phyloP scores from a whole-genome alignment of 306 rosid genomes.

The Begonia masoniana region DNA sequence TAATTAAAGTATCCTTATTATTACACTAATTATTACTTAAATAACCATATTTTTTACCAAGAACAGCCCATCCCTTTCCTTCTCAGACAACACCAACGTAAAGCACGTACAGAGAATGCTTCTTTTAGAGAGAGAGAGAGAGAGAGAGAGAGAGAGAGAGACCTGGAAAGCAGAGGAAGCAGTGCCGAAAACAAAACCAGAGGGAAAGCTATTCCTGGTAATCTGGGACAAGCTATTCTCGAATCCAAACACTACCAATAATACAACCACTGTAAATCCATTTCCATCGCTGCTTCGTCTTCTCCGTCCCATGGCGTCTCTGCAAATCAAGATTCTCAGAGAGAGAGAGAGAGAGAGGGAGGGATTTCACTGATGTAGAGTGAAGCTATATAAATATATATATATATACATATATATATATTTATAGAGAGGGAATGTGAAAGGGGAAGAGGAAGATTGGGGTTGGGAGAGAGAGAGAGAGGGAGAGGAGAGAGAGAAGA shows the following conservation, averaged over 20 bases:
- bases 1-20: too few relatives aligned
- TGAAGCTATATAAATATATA: background rate
- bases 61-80: too few relatives aligned
- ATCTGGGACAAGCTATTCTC: conserved; percentile 33
- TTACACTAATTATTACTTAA: too few relatives aligned
- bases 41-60: too few relatives aligned
- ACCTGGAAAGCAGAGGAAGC: conserved; percentile 92
- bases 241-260: conserved; percentile 19
- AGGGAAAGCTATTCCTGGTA: conserved; percentile 46
- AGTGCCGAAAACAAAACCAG: conserved; percentile 73
- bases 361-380: background rate
- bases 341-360: background rate
- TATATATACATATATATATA: too few relatives aligned
- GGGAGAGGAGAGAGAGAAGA: background rate
- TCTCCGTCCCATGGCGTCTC: conserved; percentile 21
- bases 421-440: background rate
- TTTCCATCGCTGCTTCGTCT: conserved; percentile 4
- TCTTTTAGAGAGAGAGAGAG: too few relatives aligned
- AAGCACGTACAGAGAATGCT: too few relatives aligned
- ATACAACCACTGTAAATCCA: conserved; percentile 3
- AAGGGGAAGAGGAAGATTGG: background rate
- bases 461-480: background rate
- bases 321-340: background rate
- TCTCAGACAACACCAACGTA: too few relatives aligned
- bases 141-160: background rate